Percentiles rank a stretch among this genome's conserved stretches.
Conservation (phyloP, 306 rosid species). For the Carpinus viminea region DNA sequence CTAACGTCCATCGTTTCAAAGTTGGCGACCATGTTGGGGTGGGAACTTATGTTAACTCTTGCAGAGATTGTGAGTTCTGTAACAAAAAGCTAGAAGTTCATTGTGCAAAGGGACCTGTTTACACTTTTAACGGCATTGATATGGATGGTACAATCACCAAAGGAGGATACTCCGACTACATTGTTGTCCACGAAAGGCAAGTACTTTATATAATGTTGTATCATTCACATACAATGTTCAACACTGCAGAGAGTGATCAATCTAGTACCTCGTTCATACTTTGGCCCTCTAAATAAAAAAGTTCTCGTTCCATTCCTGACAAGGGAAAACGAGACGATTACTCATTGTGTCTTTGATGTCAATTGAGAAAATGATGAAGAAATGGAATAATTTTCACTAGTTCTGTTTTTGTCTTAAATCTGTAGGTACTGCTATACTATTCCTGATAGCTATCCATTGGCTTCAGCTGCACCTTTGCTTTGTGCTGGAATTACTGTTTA, state of each 20-base stretch:
- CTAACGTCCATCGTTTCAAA: slow-evolving; percentile 50
- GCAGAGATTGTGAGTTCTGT: slow-evolving; percentile 77
- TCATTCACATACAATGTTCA: too few species aligned
- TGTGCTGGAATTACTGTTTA: slow-evolving; percentile 91
- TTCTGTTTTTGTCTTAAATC: slow-evolving; percentile 24
- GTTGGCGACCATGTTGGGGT: slow-evolving; percentile 84
- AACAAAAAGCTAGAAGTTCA: slow-evolving; percentile 43
- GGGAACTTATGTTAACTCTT: slow-evolving; percentile 76
- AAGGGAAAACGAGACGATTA: too few species aligned
- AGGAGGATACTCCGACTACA: slow-evolving; percentile 75
- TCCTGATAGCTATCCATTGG: slow-evolving; percentile 70
- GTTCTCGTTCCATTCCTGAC: too few species aligned
- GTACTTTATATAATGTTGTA: not conserved
- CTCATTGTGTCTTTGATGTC: too few species aligned
- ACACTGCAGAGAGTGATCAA: too few species aligned
- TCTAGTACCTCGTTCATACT: too few species aligned
- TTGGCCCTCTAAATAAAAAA: too few species aligned
- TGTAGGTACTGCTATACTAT: slow-evolving; percentile 74
- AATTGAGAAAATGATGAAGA: too few species aligned
- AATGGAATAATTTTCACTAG: too few species aligned
- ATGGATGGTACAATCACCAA: slow-evolving; percentile 68
- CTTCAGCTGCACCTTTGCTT: slow-evolving; percentile 88
- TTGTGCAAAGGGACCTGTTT: slow-evolving; percentile 53
- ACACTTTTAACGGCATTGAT: slow-evolving; percentile 63
- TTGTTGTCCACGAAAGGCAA: slow-evolving; percentile 75